A percentile compares a stretch with the other conserved stretches of the same genome.
These are phyloP conservation scores for Ophiostoma montium DNA, from an alignment of 2,329 filamentous ascomycete genomes.

Conservation along the genomic window DNA sequence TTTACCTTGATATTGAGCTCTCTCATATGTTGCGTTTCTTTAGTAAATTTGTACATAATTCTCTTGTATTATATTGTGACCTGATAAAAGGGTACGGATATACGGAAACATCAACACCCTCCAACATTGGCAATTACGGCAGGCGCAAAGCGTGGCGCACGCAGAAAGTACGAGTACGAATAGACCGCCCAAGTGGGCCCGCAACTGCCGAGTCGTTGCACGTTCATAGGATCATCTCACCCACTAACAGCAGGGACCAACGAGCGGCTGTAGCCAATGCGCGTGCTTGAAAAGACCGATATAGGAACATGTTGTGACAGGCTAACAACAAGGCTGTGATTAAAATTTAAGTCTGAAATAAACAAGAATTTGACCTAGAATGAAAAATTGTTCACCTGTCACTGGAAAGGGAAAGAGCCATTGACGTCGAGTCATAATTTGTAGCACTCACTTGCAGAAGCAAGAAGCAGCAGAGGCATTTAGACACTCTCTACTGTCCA, in stretches of 20 bases:
- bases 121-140: not conserved
- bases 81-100: too few species aligned
- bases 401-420: not conserved
- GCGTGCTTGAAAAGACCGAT: slow-evolving; percentile 11
- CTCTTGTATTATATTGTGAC: too few species aligned
- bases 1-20: too few species aligned
- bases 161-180: too few species aligned
- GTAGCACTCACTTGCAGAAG: too few species aligned
- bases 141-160: not conserved
- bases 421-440: slow-evolving; percentile 5
- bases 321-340: not conserved
- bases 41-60: too few species aligned
- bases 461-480: not conserved
- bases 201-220: not conserved
- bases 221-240: not conserved
- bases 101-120: too few species aligned
- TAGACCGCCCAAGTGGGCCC: not conserved
- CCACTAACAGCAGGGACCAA: slow-evolving; percentile 1
- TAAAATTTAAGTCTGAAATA: slow-evolving; percentile 1
- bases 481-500: not conserved
- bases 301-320: slow-evolving; percentile 7
- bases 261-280: slow-evolving; percentile 9
- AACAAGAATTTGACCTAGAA: not conserved
- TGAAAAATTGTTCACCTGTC: slow-evolving; percentile 3
- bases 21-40: too few species aligned